Percentiles rank a stretch among this genome's conserved stretches.
Evolutionary conservation across 1,284 basidiomycete species (phyloP).

Genomic region (Trichosporon inkin): DNA sequence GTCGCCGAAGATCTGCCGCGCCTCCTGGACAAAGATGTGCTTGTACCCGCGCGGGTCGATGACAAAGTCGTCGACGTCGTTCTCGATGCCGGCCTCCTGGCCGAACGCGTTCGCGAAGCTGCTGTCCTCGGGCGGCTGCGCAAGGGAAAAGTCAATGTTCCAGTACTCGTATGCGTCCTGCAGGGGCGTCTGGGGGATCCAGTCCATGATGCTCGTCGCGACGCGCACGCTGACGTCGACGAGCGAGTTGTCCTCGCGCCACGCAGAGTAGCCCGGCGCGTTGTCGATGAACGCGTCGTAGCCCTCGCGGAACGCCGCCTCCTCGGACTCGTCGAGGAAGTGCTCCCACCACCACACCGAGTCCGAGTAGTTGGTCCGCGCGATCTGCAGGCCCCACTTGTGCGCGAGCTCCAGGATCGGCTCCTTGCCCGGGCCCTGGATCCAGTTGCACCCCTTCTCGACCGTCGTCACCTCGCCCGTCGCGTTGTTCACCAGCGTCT

Average conservation of each 20-base stretch:
- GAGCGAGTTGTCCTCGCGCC: slow-evolving; percentile 24
- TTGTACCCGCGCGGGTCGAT: slow-evolving; percentile 54
- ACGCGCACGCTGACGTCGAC: slow-evolving; percentile 26
- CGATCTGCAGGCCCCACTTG: slow-evolving; percentile 58
- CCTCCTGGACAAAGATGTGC: slow-evolving; percentile 59
- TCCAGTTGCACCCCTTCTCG: slow-evolving; percentile 67
- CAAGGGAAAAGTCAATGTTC: slow-evolving; percentile 28
- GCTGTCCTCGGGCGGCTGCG: slow-evolving; percentile 23
- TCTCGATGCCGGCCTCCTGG: slow-evolving; percentile 24
- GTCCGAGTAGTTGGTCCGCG: slow-evolving; percentile 20
- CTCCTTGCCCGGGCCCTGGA: slow-evolving; percentile 59
- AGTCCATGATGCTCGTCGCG: slow-evolving; percentile 27
- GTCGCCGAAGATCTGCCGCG: slow-evolving; percentile 60
- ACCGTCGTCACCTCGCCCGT: slow-evolving; percentile 51
- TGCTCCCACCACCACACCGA: slow-evolving; percentile 19
- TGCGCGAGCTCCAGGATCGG: slow-evolving; percentile 52
- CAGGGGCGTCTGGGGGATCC: slow-evolving; percentile 24
- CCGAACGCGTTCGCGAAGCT: slow-evolving; percentile 27
- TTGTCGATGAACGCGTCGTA: slow-evolving; percentile 22
- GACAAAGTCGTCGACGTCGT: slow-evolving; percentile 25
- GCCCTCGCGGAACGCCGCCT: slow-evolving; percentile 12
- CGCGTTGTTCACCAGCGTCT: slow-evolving; percentile 42
- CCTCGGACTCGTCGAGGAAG: slow-evolving; percentile 15
- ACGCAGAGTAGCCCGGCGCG: slow-evolving; percentile 22
- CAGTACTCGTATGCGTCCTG: slow-evolving; percentile 28